Percentiles rank a stretch among this genome's conserved stretches.
phyloP scores from a whole-genome alignment of 139 green algal genomes.

The Limnomonas spitsbergensis region DNA sequence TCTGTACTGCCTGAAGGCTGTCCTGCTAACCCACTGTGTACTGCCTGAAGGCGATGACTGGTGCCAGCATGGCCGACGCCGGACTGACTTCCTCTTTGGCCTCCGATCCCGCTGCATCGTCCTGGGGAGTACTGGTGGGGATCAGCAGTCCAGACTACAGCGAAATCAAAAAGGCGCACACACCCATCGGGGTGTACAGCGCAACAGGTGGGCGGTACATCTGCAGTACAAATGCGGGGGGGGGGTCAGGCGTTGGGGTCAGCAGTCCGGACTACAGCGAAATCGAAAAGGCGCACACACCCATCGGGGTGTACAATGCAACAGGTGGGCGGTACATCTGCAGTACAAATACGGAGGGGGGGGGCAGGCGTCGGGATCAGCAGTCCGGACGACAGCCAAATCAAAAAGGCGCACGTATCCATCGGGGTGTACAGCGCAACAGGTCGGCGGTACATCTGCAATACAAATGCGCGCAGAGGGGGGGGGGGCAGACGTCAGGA shows the following conservation, averaged over 20 bases:
- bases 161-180: slow-evolving; percentile 41
- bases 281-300: slow-evolving; percentile 32
- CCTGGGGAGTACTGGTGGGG: slow-evolving; percentile 46
- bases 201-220: slow-evolving; percentile 51
- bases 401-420: slow-evolving; percentile 34
- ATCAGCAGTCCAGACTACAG: slow-evolving; percentile 58
- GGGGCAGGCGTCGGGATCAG: slow-evolving; percentile 46
- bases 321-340: slow-evolving; percentile 47
- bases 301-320: slow-evolving; percentile 53
- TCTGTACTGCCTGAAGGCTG: too few species aligned
- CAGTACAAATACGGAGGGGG: slow-evolving; percentile 21
- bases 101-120: not conserved
- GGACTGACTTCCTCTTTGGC: too few species aligned
- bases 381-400: slow-evolving; percentile 50
- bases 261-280: slow-evolving; percentile 54
- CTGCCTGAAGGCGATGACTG: too few species aligned
- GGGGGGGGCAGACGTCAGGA: slow-evolving; percentile 46
- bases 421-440: slow-evolving; percentile 59
- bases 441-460: slow-evolving; percentile 36
- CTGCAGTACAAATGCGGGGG: slow-evolving; percentile 10
- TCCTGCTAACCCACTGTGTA: too few species aligned
- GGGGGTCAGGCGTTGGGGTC: slow-evolving; percentile 53
- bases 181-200: slow-evolving; percentile 51
- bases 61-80: too few species aligned
- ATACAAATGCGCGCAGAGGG: not conserved